Conservation (phyloP, 2,329 filamentous ascomycete genomes). For the Gremmenia infestans region DNA sequence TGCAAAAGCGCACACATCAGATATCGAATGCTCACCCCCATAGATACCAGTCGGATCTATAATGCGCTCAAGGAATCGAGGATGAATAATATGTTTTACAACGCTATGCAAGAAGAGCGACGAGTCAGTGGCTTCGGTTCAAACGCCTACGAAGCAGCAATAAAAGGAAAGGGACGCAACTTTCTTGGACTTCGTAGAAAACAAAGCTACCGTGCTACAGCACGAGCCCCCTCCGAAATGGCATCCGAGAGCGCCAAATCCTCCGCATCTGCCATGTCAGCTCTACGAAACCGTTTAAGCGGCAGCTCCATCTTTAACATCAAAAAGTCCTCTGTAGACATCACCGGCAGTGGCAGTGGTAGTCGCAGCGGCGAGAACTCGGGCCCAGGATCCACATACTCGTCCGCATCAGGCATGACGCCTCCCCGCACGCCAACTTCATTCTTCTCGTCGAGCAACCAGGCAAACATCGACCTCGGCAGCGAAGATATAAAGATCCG, state of each 20-base stretch:
- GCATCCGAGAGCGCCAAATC: slow-evolving; percentile 71
- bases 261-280: slow-evolving; percentile 68
- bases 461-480: slow-evolving; percentile 49
- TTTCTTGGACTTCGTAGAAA: slow-evolving; percentile 51
- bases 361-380: slow-evolving; percentile 36
- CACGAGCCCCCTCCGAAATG: slow-evolving; percentile 48
- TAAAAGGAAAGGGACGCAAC: slow-evolving; percentile 40
- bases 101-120: slow-evolving; percentile 59
- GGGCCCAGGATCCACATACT: slow-evolving; percentile 53
- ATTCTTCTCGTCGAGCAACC: slow-evolving; percentile 25
- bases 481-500: slow-evolving; percentile 80
- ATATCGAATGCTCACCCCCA: slow-evolving; percentile 72
- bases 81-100: slow-evolving; percentile 89
- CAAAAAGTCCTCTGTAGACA: slow-evolving; percentile 68
- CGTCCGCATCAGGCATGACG: slow-evolving; percentile 39
- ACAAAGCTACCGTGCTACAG: slow-evolving; percentile 60
- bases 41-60: slow-evolving; percentile 80
- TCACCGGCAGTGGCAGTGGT: slow-evolving; percentile 11
- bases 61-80: slow-evolving; percentile 81
- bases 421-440: slow-evolving; percentile 26
- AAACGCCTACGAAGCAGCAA: slow-evolving; percentile 39
- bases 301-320: slow-evolving; percentile 75
- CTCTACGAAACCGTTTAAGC: slow-evolving; percentile 66
- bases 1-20: slow-evolving; percentile 64
- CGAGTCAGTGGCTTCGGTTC: slow-evolving; percentile 66